Evolutionary conservation across 1,284 basidiomycete genomes (phyloP).

Genomic region (Puccinia hordei): DNA sequence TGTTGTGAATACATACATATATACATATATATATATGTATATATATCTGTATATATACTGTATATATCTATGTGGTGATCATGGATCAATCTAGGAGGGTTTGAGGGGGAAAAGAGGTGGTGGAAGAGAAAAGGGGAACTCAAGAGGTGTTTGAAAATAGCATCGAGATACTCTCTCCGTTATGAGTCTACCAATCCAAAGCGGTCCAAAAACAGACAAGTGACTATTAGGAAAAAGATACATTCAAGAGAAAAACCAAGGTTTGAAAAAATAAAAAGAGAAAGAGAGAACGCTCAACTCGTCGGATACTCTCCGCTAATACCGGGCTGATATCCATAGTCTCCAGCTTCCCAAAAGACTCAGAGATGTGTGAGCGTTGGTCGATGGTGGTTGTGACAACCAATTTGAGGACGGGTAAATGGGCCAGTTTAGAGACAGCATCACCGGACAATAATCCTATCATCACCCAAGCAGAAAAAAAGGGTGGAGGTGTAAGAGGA

Average conservation of each 20-base stretch:
- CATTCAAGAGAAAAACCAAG: background rate
- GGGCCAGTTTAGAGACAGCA: background rate
- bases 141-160: constrained; percentile 16
- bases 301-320: constrained; percentile 90
- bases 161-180: constrained; percentile 70
- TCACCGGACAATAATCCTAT: constrained; percentile 31
- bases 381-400: constrained; percentile 74
- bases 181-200: constrained; percentile 69
- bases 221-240: background rate
- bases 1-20: no score
- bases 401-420: constrained; percentile 59
- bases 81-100: background rate
- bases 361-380: constrained; percentile 65
- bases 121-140: background rate
- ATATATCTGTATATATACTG: no score
- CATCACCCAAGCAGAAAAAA: background rate
- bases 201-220: background rate
- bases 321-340: constrained; percentile 82
- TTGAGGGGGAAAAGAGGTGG: background rate
- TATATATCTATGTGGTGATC: background rate
- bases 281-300: constrained; percentile 59
- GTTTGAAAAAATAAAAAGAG: background rate
- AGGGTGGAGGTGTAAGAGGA: constrained; percentile 70
- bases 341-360: constrained; percentile 62
- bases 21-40: no score